These are phyloP conservation scores for Megacollybia marginata DNA, from an alignment of 768 basidiomycete genomes.

Conservation along the genomic window DNA sequence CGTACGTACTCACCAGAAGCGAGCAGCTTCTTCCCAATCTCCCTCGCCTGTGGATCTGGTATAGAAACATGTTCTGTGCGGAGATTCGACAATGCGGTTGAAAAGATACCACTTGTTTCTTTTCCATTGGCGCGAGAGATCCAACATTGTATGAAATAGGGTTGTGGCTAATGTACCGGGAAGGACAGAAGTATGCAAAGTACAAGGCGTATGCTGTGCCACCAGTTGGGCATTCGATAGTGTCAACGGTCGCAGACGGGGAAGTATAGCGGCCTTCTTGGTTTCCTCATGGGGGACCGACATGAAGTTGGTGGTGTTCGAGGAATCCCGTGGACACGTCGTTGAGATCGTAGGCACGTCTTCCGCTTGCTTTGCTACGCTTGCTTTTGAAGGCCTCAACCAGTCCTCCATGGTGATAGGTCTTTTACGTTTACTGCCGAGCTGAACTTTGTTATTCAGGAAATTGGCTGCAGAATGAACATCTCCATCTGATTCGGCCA, in stretches of 20 bases:
- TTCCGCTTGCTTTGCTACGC: neutral
- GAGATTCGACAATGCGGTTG: conserved; percentile 75
- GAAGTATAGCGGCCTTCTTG: conserved; percentile 18
- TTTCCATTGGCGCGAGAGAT: conserved; percentile 54
- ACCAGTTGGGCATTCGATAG: conserved; percentile 60
- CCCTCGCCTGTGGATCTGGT: conserved; percentile 43
- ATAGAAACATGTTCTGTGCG: conserved; percentile 78
- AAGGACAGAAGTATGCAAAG: conserved; percentile 60
- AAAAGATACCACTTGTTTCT: conserved; percentile 83
- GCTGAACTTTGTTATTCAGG: too few relatives aligned
- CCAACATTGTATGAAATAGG: conserved; percentile 68
- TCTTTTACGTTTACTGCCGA: too few relatives aligned
- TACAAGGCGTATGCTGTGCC: conserved; percentile 66
- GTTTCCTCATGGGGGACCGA: conserved; percentile 44
- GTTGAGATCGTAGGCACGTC: neutral
- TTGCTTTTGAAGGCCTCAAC: neutral
- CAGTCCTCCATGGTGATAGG: neutral
- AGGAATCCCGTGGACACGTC: conserved; percentile 1
- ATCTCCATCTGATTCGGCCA: too few relatives aligned
- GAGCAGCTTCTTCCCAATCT: conserved; percentile 68
- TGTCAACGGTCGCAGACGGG: conserved; percentile 50
- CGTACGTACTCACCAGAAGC: conserved; percentile 49
- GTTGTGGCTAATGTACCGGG: conserved; percentile 70
- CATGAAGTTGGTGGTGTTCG: conserved; percentile 43
- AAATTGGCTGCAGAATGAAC: too few relatives aligned